Conservation (phyloP, 495 filamentous ascomycete genomes). For the Tuber microsphaerosporum region DNA sequence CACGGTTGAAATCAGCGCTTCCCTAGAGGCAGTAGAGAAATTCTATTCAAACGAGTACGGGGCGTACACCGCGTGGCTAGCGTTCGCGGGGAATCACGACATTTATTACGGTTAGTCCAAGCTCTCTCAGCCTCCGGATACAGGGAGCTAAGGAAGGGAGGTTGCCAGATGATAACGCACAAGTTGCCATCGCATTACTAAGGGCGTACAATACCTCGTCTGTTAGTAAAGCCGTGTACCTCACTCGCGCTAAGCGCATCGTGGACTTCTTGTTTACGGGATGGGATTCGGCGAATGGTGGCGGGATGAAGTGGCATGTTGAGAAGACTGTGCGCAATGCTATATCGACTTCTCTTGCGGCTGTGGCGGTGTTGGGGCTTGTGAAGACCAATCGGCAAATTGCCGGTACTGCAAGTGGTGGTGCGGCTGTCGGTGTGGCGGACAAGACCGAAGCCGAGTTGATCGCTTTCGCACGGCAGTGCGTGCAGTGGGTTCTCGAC, state of each 20-base stretch:
- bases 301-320: conserved; percentile 36
- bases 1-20: conserved; percentile 16
- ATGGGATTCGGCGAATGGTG: conserved; percentile 31
- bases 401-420: background rate
- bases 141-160: background rate
- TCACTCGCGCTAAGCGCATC: conserved; percentile 20
- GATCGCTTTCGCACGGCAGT: conserved; percentile 19
- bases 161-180: conserved; percentile 36
- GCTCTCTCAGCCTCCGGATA: no score
- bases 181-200: conserved; percentile 34
- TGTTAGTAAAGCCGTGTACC: conserved; percentile 18
- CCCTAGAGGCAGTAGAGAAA: conserved; percentile 30
- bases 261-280: conserved; percentile 29
- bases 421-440: background rate
- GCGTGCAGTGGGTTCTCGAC: conserved; percentile 27
- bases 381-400: conserved; percentile 14
- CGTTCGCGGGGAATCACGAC: conserved; percentile 23
- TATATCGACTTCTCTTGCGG: conserved; percentile 35
- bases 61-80: conserved; percentile 38
- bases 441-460: conserved; percentile 8
- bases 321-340: conserved; percentile 29
- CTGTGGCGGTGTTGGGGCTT: conserved; percentile 31
- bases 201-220: conserved; percentile 28
- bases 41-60: conserved; percentile 16
- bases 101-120: conserved; percentile 34